Evolutionary conservation across 2,329 filamentous ascomycete genomes (phyloP), one percentile per base, ranked within the genome.

Genomic region (Hansfordia pulvinata): DNA sequence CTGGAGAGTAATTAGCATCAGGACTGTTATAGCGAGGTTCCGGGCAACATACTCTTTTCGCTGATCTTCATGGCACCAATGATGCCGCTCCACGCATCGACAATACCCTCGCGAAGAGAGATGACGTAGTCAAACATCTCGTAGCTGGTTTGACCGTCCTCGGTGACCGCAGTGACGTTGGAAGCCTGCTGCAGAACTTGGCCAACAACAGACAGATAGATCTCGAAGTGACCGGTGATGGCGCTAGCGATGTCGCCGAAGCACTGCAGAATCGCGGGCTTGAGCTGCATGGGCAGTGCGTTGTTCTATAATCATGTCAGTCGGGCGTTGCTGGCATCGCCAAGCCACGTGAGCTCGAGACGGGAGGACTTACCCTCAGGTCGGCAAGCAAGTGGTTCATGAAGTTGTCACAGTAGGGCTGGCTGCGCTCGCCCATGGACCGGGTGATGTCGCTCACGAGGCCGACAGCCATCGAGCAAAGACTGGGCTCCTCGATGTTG

Each of bases 301-400:
- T 79, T 74, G 54, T 83, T 92, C 73, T 84, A 49, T 30, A 31
- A 30, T 7, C 10, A 20, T 30, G n/a, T n/a, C n/a, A n/a, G n/a
- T n/a, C n/a, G n/a, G n/a, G n/a, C n/a, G 23, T 35, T 28, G 51
- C 61, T 46, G 60, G 52, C 26, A 30, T 26, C 13, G 13, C 6
- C 7, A n/a, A 10, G 21, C 27, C 12, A n/a, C 5, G 28, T 30
- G 26, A 37, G 28, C 8, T 23, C 26, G 17, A 19, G 19, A 18
- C 30, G 30, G 19, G 15, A 19, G 33, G 20, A 64, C 68, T 48
- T 53, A 83, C 78, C 53, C 82, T 74, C 21, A 98, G 62, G 56
- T 93, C 92, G 62, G 84, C 86, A 35, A 98, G 70, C 31, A 98
- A 65, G 50, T 90, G 81, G 65, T 98, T 98, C 90, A 98, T 98